Evolutionary conservation across 106 monocot genomes (phyloP).

Genomic region (Allium fistulosum): DNA sequence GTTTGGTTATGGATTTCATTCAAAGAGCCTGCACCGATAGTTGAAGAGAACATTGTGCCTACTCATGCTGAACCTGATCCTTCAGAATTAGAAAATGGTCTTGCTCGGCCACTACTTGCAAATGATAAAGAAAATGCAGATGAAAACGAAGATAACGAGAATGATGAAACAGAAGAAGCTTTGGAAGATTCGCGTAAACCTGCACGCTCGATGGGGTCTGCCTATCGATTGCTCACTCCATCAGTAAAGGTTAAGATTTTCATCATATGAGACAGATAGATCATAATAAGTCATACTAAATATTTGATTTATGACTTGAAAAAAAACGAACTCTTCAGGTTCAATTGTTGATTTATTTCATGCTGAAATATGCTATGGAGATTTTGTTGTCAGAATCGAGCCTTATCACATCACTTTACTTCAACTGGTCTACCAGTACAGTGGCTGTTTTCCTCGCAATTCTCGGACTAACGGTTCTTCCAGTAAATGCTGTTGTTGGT

Average conservation of each 20-base stretch:
- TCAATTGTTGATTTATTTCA: slow-evolving; percentile 47
- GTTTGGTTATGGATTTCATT: slow-evolving; percentile 30
- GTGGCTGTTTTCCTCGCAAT: slow-evolving; percentile 39
- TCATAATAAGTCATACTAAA: too few species aligned
- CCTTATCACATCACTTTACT: slow-evolving; percentile 36
- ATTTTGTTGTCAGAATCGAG: slow-evolving; percentile 46
- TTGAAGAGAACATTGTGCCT: slow-evolving; percentile 14
- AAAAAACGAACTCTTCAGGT: slow-evolving; percentile 7
- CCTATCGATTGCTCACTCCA: slow-evolving; percentile 39
- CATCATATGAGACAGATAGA: too few species aligned
- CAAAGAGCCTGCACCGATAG: slow-evolving; percentile 12
- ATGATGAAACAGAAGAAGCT: slow-evolving; percentile 29
- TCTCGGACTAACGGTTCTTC: slow-evolving; percentile 47
- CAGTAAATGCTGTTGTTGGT: slow-evolving; percentile 42
- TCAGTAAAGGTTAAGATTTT: slow-evolving; percentile 34
- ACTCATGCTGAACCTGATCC: slow-evolving; percentile 5
- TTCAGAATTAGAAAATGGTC: slow-evolving; percentile 26
- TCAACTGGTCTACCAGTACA: slow-evolving; percentile 35
- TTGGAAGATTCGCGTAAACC: slow-evolving; percentile 22
- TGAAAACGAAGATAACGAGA: slow-evolving; percentile 28
- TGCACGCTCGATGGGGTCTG: slow-evolving; percentile 27
- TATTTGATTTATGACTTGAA: too few species aligned
- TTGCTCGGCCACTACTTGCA: slow-evolving; percentile 22
- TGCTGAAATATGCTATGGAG: slow-evolving; percentile 54
- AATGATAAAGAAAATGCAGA: slow-evolving; percentile 19